Conservation (phyloP, 306 rosid genomes). For the Herpetospermum pedunculosum region DNA sequence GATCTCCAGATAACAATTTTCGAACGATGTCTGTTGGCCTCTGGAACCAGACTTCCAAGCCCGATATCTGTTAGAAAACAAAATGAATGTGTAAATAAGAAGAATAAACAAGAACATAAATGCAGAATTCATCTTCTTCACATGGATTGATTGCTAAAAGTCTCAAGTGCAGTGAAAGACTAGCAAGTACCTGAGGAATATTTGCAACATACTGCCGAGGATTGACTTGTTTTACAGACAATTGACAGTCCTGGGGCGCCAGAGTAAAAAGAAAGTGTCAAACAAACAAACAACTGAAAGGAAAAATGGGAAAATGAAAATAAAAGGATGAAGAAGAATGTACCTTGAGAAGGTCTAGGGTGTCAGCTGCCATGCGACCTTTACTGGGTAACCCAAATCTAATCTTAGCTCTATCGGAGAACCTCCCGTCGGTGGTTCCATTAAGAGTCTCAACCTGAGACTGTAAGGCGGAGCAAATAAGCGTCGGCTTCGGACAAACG, state of each 20-base stretch:
- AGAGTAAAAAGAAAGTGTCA: not conserved
- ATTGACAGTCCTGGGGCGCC: conserved; percentile 50
- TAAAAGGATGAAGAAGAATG: not conserved
- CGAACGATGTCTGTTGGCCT: conserved; percentile 82
- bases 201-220: conserved; percentile 82
- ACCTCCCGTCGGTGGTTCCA: conserved; percentile 17
- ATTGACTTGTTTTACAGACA: conserved; percentile 80
- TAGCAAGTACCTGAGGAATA: conserved; percentile 55
- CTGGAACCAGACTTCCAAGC: conserved; percentile 85
- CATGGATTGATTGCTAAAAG: not conserved
- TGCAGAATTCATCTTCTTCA: conserved; percentile 5
- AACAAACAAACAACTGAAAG: not conserved
- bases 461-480: conserved; percentile 26
- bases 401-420: conserved; percentile 34
- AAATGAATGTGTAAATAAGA: not conserved
- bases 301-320: not conserved
- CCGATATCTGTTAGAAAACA: conserved; percentile 36
- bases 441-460: conserved; percentile 31
- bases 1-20: conserved; percentile 72
- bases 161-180: not conserved
- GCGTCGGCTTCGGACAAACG: conserved; percentile 6
- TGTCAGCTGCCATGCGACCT: conserved; percentile 81
- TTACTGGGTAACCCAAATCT: conserved; percentile 85
- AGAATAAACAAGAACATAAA: not conserved
- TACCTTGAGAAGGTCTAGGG: conserved; percentile 80